A percentile compares a stretch with the other conserved stretches of the same genome.
Conservation (phyloP, 2,329 filamentous ascomycete genomes). For the Pestalotiopsis sp. region DNA sequence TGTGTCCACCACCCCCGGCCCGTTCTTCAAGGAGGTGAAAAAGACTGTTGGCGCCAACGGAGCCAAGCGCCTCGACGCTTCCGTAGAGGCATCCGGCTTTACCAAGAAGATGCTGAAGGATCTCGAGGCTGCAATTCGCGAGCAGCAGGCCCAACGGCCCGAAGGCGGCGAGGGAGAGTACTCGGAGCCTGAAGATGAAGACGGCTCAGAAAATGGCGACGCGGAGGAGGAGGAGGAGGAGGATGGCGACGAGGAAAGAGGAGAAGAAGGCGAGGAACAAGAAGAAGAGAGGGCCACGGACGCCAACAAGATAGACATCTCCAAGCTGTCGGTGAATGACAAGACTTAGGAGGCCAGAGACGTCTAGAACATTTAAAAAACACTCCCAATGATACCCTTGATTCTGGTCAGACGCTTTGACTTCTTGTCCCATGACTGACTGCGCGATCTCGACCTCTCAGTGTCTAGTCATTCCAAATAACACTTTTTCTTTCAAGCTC, state of each 20-base stretch:
- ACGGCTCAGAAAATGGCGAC: slow-evolving; percentile 36
- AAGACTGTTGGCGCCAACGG: slow-evolving; percentile 70
- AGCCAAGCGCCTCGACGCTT: slow-evolving; percentile 75
- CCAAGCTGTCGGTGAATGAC: slow-evolving; percentile 26
- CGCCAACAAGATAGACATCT: slow-evolving; percentile 20
- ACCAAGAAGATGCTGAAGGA: slow-evolving; percentile 97
- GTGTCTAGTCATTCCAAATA: neutral
- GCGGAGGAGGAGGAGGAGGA: slow-evolving; percentile 32
- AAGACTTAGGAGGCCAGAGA: slow-evolving; percentile 18
- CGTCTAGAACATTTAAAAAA: neutral
- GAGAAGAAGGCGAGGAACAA: slow-evolving; percentile 31
- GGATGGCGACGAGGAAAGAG: slow-evolving; percentile 32
- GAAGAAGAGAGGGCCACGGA: slow-evolving; percentile 22
- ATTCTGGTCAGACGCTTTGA: neutral
- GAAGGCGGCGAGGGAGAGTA: slow-evolving; percentile 41
- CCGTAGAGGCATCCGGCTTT: slow-evolving; percentile 91
- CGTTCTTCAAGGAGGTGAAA: slow-evolving; percentile 82
- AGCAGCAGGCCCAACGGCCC: slow-evolving; percentile 59
- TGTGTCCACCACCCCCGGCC: slow-evolving; percentile 77
- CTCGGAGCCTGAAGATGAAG: slow-evolving; percentile 38
- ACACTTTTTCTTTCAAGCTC: too few species aligned
- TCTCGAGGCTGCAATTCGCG: slow-evolving; percentile 85
- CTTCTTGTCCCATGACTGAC: neutral
- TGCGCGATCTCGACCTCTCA: neutral
- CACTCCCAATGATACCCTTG: slow-evolving; percentile 15